Conservation (phyloP, 2,329 filamentous ascomycete species). For the Diaporthe helianthi region DNA sequence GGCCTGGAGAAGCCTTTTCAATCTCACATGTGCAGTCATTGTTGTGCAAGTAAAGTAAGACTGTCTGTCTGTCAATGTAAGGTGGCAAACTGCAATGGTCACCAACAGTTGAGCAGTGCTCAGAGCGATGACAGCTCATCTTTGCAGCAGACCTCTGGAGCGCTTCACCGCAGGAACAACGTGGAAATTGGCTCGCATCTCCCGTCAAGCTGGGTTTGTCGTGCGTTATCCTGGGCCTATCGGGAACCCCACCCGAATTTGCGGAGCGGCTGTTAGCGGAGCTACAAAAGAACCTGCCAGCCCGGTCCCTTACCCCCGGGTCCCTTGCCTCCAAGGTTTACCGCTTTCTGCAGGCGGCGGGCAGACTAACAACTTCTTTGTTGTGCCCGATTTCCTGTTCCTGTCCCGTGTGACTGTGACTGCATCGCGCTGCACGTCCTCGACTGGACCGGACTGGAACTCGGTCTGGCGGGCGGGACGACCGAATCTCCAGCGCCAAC, state of each 20-base stretch:
- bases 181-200: constrained; percentile 27
- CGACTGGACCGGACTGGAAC: constrained; percentile 12
- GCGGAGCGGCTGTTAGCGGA: constrained; percentile 30
- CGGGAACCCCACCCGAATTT: constrained; percentile 14
- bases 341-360: constrained; percentile 21
- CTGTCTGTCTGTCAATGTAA: too few species aligned
- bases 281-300: constrained; percentile 23
- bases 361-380: constrained; percentile 14
- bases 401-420: constrained; percentile 23
- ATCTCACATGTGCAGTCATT: background rate
- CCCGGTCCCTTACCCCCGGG: background rate
- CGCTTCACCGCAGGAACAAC: constrained; percentile 25
- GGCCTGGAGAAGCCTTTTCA: background rate
- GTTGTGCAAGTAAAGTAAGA: background rate
- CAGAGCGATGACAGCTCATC: constrained; percentile 25
- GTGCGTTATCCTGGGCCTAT: constrained; percentile 24
- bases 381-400: constrained; percentile 16
- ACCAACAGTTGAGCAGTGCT: constrained; percentile 4
- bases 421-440: constrained; percentile 9
- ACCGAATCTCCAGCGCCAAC: constrained; percentile 18
- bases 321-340: constrained; percentile 17
- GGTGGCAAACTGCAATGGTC: background rate
- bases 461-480: constrained; percentile 9
- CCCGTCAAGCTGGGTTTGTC: constrained; percentile 14
- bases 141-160: constrained; percentile 18